Conservation (phyloP, 169 alveolate genomes). For the Neospora caninum region DNA sequence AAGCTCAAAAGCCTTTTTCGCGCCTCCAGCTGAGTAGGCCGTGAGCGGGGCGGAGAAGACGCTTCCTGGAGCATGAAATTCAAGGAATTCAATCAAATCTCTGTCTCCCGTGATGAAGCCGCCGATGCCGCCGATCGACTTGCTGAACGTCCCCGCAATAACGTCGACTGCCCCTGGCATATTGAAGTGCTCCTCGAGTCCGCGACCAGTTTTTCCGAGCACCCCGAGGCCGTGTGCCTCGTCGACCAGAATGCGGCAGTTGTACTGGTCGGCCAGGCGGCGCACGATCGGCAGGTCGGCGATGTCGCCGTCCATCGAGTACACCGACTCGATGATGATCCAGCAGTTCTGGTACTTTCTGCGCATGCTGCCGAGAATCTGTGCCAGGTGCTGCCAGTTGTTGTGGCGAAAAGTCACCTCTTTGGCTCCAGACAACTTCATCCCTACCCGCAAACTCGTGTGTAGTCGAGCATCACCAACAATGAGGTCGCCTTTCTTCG, state of each 20-base stretch:
- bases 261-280: conserved; percentile 74
- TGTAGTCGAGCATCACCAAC: conserved; percentile 77
- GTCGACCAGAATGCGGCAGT: conserved; percentile 78
- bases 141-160: conserved; percentile 82
- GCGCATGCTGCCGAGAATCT: conserved; percentile 70
- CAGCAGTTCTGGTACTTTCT: conserved; percentile 73
- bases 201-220: conserved; percentile 88
- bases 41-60: conserved; percentile 84
- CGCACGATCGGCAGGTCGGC: conserved; percentile 77
- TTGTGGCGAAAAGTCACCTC: conserved; percentile 77
- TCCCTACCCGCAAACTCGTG: conserved; percentile 78
- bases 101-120: conserved; percentile 79
- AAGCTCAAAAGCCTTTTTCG: conserved; percentile 76
- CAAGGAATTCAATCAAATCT: conserved; percentile 79
- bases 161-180: conserved; percentile 78
- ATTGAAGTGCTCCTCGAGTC: conserved; percentile 80
- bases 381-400: conserved; percentile 76
- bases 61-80: conserved; percentile 80
- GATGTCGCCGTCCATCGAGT: conserved; percentile 90
- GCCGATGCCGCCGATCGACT: conserved; percentile 81
- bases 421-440: conserved; percentile 78
- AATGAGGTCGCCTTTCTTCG: conserved; percentile 71
- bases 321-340: conserved; percentile 87
- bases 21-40: conserved; percentile 83
- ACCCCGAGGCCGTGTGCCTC: conserved; percentile 91